These are phyloP conservation scores for Nicotiana paniculata DNA, from an alignment of 257 asterid genomes.

Conservation along the genomic window DNA sequence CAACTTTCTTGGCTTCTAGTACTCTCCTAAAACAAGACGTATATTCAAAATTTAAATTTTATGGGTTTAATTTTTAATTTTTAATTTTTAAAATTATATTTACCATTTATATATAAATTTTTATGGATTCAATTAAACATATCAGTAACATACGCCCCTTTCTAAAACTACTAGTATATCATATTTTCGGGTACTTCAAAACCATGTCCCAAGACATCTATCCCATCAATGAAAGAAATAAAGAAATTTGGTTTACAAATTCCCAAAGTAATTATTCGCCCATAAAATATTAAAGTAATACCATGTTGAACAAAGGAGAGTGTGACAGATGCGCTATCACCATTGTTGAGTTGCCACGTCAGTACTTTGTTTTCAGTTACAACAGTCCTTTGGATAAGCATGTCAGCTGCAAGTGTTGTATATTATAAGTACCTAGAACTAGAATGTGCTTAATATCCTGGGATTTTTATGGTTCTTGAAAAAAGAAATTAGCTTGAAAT, in stretches of 20 bases:
- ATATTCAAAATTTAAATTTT: too few relatives aligned
- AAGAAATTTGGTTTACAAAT: background rate
- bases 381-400: conserved; percentile 14
- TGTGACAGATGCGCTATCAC: conserved; percentile 18
- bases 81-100: rapidly evolving
- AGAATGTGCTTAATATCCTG: background rate
- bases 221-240: background rate
- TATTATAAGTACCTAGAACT: background rate
- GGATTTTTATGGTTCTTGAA: background rate
- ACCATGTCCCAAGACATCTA: background rate
- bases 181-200: background rate
- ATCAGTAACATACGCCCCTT: too few relatives aligned
- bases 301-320: background rate
- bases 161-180: background rate
- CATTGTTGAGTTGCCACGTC: conserved; percentile 6
- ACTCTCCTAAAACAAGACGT: background rate
- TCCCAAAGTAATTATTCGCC: background rate
- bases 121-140: too few relatives aligned
- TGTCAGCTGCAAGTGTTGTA: background rate
- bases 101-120: too few relatives aligned
- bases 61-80: too few relatives aligned
- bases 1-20: background rate
- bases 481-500: background rate
- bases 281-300: background rate
- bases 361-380: conserved; percentile 8